phyloP scores from a whole-genome alignment of 805 yeast genomes.

The Cyberlindnera nakhonratchasimensis region DNA sequence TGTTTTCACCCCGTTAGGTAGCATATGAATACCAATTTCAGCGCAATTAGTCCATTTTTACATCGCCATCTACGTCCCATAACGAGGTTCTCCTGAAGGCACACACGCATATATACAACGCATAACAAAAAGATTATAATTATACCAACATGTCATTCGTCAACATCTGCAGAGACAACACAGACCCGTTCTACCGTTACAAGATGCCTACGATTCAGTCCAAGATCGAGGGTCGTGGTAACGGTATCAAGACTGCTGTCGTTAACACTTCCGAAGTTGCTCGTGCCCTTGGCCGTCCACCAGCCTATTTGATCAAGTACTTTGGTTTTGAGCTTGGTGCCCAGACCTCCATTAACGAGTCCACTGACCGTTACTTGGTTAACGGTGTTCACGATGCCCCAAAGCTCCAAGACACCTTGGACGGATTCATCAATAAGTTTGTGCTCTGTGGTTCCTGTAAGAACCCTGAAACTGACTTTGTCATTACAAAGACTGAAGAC shows the following conservation, averaged over 20 bases:
- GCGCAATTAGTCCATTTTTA: background rate
- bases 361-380: constrained; percentile 81
- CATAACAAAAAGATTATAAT: background rate
- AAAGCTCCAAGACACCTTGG: constrained; percentile 89
- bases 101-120: no score
- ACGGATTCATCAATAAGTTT: constrained; percentile 89
- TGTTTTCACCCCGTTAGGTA: no score
- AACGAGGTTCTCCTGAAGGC: constrained; percentile 29
- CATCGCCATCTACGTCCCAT: constrained; percentile 16
- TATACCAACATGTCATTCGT: constrained; percentile 61
- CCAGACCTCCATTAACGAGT: constrained; percentile 79
- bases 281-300: constrained; percentile 89
- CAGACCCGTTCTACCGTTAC: constrained; percentile 98
- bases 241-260: constrained; percentile 96
- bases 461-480: constrained; percentile 95
- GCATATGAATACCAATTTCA: constrained; percentile 1
- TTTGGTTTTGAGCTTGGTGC: constrained; percentile 98
- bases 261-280: constrained; percentile 91
- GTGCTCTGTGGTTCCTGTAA: constrained; percentile 93
- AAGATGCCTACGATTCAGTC: constrained; percentile 98
- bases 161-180: constrained; percentile 94
- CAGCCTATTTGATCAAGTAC: constrained; percentile 86
- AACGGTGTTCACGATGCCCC: constrained; percentile 92
- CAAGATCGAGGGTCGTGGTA: constrained; percentile 97
- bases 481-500: constrained; percentile 68